Conservation (phyloP, 805 yeast species). For the Candida maesae region DNA sequence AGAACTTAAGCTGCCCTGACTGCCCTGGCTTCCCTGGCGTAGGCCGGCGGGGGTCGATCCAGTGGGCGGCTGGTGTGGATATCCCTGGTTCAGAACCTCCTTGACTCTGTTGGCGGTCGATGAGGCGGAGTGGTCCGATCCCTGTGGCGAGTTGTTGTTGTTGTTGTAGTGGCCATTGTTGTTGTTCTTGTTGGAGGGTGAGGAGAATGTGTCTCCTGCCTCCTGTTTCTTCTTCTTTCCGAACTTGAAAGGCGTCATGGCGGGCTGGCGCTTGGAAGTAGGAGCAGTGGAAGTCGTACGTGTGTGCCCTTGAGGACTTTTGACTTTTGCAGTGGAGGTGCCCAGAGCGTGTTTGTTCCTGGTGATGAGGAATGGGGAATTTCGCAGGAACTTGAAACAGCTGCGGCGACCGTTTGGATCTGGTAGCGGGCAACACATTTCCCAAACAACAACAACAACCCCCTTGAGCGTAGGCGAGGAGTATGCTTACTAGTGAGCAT, state of each 20-base stretch:
- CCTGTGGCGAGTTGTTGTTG: slow-evolving; percentile 24
- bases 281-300: background rate
- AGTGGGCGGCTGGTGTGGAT: background rate
- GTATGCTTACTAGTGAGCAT: no score
- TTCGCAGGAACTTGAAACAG: slow-evolving; percentile 1
- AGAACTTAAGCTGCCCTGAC: slow-evolving; percentile 14
- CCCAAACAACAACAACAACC: no score
- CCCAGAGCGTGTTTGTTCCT: background rate
- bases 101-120: slow-evolving; percentile 9
- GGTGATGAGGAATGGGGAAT: background rate
- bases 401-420: background rate
- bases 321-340: background rate
- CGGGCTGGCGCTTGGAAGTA: background rate
- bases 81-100: background rate
- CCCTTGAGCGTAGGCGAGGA: no score
- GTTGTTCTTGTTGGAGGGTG: slow-evolving; percentile 15
- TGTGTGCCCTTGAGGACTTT: no score
- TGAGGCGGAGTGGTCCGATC: slow-evolving; percentile 20
- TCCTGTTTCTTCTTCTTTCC: slow-evolving; percentile 44
- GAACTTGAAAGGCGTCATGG: slow-evolving; percentile 50
- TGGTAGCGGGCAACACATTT: background rate
- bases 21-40: slow-evolving; percentile 10
- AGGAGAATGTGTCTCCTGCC: slow-evolving; percentile 14
- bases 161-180: slow-evolving; percentile 3
- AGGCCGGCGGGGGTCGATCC: background rate